Evolutionary conservation across 2,329 filamentous ascomycete genomes (phyloP).

Genomic region (Paraconiothyrium brasiliense): DNA sequence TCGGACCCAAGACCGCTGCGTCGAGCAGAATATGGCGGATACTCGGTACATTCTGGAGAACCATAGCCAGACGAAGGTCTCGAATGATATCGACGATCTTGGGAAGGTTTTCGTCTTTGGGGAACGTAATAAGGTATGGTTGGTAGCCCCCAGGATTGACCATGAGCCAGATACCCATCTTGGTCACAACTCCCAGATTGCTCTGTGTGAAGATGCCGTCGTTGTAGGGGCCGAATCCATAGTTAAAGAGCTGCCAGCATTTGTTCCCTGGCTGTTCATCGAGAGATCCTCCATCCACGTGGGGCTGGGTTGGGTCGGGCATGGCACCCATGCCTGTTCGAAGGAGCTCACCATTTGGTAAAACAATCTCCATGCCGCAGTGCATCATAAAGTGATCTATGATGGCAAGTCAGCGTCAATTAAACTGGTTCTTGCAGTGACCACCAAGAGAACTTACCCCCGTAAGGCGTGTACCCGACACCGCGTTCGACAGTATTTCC

Average conservation of each 20-base stretch:
- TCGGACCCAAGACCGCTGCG: constrained; percentile 52
- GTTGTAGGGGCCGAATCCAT: constrained; percentile 45
- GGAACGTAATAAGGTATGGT: constrained; percentile 55
- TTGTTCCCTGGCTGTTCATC: background rate
- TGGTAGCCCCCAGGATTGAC: constrained; percentile 56
- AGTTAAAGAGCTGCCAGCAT: constrained; percentile 30
- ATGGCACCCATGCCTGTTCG: constrained; percentile 54
- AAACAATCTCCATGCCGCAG: constrained; percentile 55
- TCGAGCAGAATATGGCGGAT: constrained; percentile 54
- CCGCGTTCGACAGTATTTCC: constrained; percentile 46
- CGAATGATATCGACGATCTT: constrained; percentile 61
- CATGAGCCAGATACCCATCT: constrained; percentile 55
- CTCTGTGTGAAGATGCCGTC: constrained; percentile 59
- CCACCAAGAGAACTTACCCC: background rate
- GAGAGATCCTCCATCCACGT: background rate
- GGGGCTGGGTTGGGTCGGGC: constrained; percentile 27
- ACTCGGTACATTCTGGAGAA: constrained; percentile 57
- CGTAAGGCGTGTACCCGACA: constrained; percentile 42
- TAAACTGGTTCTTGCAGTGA: too few relatives aligned
- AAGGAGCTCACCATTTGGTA: constrained; percentile 52
- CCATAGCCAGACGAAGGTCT: constrained; percentile 44
- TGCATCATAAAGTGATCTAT: constrained; percentile 15
- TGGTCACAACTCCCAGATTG: constrained; percentile 59
- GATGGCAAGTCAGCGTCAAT: background rate
- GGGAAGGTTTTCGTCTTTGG: constrained; percentile 59